Percentiles rank a stretch among this genome's conserved stretches.
These are phyloP conservation scores for Globisporangium takayamanum DNA, from an alignment of 352 stramenopile genomes.

Conservation along the genomic window DNA sequence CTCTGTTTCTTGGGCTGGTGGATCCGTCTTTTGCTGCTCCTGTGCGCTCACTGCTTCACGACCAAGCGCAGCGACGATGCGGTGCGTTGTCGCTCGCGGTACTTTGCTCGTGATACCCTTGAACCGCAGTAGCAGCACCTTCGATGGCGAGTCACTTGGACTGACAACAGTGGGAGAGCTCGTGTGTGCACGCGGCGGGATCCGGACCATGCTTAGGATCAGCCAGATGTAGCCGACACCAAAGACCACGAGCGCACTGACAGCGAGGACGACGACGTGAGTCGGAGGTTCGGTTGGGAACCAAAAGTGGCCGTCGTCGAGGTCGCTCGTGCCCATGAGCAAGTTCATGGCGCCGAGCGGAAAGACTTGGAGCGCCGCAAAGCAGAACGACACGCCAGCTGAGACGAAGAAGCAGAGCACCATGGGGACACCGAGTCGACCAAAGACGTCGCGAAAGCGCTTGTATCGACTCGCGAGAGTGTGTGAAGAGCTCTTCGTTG, in stretches of 20 bases:
- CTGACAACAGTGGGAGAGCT: too few relatives aligned
- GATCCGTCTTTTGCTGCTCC: background rate
- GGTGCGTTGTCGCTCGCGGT: too few relatives aligned
- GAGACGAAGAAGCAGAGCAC: background rate
- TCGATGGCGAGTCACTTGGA: too few relatives aligned
- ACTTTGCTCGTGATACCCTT: too few relatives aligned
- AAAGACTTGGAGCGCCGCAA: constrained; percentile 14
- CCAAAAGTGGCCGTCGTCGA: constrained; percentile 19
- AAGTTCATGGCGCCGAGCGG: constrained; percentile 14
- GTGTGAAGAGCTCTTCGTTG: too few relatives aligned
- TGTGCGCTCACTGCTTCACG: too few relatives aligned
- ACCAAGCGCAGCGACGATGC: too few relatives aligned
- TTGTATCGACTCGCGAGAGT: background rate
- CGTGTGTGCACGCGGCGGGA: background rate
- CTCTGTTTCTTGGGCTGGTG: too few relatives aligned
- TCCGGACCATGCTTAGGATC: constrained; percentile 11
- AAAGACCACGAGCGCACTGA: background rate
- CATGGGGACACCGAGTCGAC: background rate
- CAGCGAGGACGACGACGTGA: background rate
- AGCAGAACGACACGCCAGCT: constrained; percentile 2
- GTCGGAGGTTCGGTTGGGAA: constrained; percentile 5
- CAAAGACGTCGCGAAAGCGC: constrained; percentile 1
- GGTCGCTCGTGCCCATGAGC: constrained; percentile 15
- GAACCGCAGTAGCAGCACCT: too few relatives aligned
- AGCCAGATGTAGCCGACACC: constrained; percentile 9